Evolutionary conservation across 306 rosid genomes (phyloP), one percentile per base, ranked within the genome.

Genomic region (Vachellia pachyceras): DNA sequence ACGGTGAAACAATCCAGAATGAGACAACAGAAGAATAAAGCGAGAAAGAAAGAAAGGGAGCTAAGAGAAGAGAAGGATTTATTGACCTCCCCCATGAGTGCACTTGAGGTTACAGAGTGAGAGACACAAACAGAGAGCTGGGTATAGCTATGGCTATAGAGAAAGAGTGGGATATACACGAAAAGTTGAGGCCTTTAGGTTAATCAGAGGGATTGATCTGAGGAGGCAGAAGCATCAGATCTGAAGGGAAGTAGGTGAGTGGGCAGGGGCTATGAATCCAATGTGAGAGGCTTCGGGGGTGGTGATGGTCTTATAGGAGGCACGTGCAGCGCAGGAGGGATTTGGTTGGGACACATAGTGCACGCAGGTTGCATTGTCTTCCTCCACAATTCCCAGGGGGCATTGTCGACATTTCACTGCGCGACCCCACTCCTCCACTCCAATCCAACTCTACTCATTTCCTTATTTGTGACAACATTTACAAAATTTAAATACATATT

Each of bases 51-150:
- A 29, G 33, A 29, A 29, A 29, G 33, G 33, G 33, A 29, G 33
- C 33, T 29, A 29, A 29, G 33, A 29, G 33, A 29, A 29, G 33
- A 7, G 18, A 52, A 23, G 10, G 29, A 6, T 54, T 6, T 54
- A 57, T 20, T 55, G 11, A 90, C 91, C 91, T 90, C 91, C 23
- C 90, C 91, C 93, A 87, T 90, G 61, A 45, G 46, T 29, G 70
- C 2, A 29, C 33, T 29, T 29, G 33, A 29, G 33, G 33, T 29
- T 29, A 29, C 33, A 29, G 33, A 29, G 33, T 29, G 33, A 29
- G 75, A 47, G 49, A 39, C 37, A 49, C n/a, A 49, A 49, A 49
- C 52, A 79, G 45, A 39, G 33, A 2, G 33, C n/a, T 29, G 33
- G 33, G 33, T n/a, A n/a, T n/a, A n/a, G n/a, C n/a, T n/a, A n/a